Conservation (phyloP, 371 early-diverging fungal genomes). For the Mortierella sp. region DNA sequence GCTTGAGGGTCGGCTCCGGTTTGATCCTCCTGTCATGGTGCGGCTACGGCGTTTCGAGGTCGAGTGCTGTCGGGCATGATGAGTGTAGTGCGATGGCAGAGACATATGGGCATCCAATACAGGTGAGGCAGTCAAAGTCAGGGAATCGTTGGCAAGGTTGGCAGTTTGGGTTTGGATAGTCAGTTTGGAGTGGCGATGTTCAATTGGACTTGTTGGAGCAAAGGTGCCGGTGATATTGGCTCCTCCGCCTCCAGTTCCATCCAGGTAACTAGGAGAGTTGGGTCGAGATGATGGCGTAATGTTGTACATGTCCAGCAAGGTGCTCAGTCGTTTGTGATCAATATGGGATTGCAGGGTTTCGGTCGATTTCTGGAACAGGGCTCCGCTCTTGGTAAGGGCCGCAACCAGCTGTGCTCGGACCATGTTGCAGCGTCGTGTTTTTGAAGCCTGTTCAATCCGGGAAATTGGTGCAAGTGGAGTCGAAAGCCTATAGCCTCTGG, state of each 20-base stretch:
- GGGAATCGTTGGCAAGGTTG: constrained; percentile 19
- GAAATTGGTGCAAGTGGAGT: constrained; percentile 75
- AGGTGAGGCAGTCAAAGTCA: constrained; percentile 36
- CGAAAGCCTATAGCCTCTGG: constrained; percentile 77
- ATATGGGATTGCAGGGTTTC: constrained; percentile 57
- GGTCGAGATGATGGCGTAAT: constrained; percentile 45
- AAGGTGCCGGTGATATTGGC: background rate
- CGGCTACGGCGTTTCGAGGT: constrained; percentile 31
- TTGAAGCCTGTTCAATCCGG: constrained; percentile 74
- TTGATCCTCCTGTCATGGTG: constrained; percentile 31
- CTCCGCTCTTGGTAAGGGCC: constrained; percentile 44
- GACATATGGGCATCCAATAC: constrained; percentile 24
- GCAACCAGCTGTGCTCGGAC: constrained; percentile 57
- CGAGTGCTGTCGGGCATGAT: constrained; percentile 43
- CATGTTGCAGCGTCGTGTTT: constrained; percentile 65
- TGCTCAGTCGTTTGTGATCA: constrained; percentile 51
- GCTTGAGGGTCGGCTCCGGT: constrained; percentile 36
- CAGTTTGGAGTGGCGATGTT: constrained; percentile 15
- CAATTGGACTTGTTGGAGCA: constrained; percentile 7
- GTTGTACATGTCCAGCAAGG: constrained; percentile 56
- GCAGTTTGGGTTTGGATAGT: constrained; percentile 5
- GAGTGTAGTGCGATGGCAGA: constrained; percentile 36
- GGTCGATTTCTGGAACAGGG: constrained; percentile 51
- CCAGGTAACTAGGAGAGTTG: constrained; percentile 26
- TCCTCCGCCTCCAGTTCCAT: constrained; percentile 21